Base-by-base conservation (phyloP, 805 yeast genomes). In the Candida sonorensis region DNA sequence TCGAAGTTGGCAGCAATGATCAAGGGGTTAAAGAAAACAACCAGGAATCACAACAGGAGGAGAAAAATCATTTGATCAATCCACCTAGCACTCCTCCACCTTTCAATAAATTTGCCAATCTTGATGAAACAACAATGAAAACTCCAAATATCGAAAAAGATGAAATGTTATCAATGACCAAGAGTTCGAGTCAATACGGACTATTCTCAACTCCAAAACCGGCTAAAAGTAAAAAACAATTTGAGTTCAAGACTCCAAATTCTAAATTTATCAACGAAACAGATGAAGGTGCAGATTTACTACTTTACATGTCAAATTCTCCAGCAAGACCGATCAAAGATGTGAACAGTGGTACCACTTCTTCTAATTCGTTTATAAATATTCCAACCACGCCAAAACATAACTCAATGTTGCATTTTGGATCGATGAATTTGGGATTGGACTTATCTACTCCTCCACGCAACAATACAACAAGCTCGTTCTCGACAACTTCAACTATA, bases 271-370 rank as follows among this genome's bases (percentile, higher is more conserved):
- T 31, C 10, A 44, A 46, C 26, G 61, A 55, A 12, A 50, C 41
- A 27, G 58, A 53, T 30, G 92, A 82, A 55, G 95, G 94, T 10
- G 95, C 94, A 1, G 90, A 81, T 52, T 59, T 85, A 39, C 66
- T 85, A 40, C 71, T 85, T 74, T 85, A 74, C 55, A 62, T 85
- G 44, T 94, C 95, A 2, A 81, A 88, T 6, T 81, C 92, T 7
- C 95, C 95, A 2, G 57, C 57, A 1, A 43, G 56, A 34, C 46
- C 54, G 1, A 26, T 43, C 10, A 73, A 83, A 4, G 13, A 14
- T 7, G 34, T 33, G 22, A 50, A 46, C 5, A 26, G 36, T 10
- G 45, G 38, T 24, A 50, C 36, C 10, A 46, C 39, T 25, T 50
- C 45, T 12, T 31, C 29, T 18, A 36, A 23, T 28, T 24, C 30